Base-by-base conservation (phyloP, 2,329 filamentous ascomycete species). In the Alternaria infectoria region DNA sequence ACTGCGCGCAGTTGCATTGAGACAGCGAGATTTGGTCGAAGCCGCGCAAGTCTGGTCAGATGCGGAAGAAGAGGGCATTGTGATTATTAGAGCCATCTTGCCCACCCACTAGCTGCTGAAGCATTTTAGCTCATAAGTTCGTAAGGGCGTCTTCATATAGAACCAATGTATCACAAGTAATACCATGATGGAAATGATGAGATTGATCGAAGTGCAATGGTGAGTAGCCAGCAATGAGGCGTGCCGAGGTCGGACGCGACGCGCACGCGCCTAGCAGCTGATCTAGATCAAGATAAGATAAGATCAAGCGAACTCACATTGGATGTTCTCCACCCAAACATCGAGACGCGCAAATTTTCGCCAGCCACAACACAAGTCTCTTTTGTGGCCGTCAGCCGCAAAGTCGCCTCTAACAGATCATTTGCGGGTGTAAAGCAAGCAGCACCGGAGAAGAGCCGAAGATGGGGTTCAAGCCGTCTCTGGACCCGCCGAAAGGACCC, bases 271-370 rank as follows among this genome's bases (percentile, higher is more conserved):
- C 46, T 49, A 49, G 26, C 26, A 21, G 2, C 47, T 21, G 54
- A 66, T 66, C 63, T 66, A 68, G 66, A 68, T 68, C 58, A 52
- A 66, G 66, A 68, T 68, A 49, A 66, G 60, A 68, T 68, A 68
- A 66, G 46, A 64, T 66, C 19, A 25, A 51, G 54, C 54, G 17
- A 56, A 32, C 26, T 25, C 43, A 58, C 43, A 23, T 36, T 17
- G 13, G 5, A 25, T 49, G 57, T 40, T 58, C 55, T 51, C 47
- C 47, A 51, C 47, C 17, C 26, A 3, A 17, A 17, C n/a, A 32
- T 51, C 47, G 28, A 36, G 36, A 36, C 21, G 49, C 54, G 58
- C 58, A 56, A 60, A 56, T 55, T 61, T 54, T 61, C 36, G 26
- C 58, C 28, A 55, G 50, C 58, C 58, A 61, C 50, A 43, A 52